These are phyloP conservation scores for Termitomyces sp. DNA, from an alignment of 768 basidiomycete genomes.

Conservation along the genomic window DNA sequence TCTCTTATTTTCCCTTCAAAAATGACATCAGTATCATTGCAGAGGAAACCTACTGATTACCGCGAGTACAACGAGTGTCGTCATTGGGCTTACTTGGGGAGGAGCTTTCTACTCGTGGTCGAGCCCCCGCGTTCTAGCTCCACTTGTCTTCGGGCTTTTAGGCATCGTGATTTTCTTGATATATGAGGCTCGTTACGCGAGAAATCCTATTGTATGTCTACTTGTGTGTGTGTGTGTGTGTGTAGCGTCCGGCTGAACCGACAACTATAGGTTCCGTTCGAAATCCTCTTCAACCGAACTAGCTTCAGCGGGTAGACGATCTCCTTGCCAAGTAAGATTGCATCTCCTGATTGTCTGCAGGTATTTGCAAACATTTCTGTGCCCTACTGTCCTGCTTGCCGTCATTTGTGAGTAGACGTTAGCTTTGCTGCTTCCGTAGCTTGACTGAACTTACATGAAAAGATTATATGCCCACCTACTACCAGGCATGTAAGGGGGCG, in stretches of 20 bases:
- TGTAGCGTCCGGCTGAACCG: background rate
- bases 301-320: constrained; percentile 32
- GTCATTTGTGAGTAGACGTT: background rate
- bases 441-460: too few species aligned
- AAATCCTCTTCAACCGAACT: constrained; percentile 27
- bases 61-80: constrained; percentile 24
- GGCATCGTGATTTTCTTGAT: constrained; percentile 31
- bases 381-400: background rate
- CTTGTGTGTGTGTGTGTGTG: too few species aligned
- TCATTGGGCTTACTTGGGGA: constrained; percentile 43
- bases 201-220: constrained; percentile 12
- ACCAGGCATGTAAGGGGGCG: constrained; percentile 37
- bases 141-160: constrained; percentile 34
- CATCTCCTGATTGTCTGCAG: too few species aligned
- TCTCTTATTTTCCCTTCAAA: too few species aligned
- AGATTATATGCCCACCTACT: constrained; percentile 39
- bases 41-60: constrained; percentile 40
- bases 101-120: constrained; percentile 39
- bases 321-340: too few species aligned
- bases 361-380: too few species aligned
- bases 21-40: too few species aligned
- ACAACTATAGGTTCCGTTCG: constrained; percentile 1
- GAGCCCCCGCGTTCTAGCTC: constrained; percentile 31
- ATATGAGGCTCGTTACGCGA: constrained; percentile 30
- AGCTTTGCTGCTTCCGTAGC: too few species aligned